A percentile compares a stretch with the other conserved stretches of the same genome.
These are phyloP conservation scores for Cryptosporidium sp. DNA, from an alignment of 169 alveolate species.

Conservation along the genomic window DNA sequence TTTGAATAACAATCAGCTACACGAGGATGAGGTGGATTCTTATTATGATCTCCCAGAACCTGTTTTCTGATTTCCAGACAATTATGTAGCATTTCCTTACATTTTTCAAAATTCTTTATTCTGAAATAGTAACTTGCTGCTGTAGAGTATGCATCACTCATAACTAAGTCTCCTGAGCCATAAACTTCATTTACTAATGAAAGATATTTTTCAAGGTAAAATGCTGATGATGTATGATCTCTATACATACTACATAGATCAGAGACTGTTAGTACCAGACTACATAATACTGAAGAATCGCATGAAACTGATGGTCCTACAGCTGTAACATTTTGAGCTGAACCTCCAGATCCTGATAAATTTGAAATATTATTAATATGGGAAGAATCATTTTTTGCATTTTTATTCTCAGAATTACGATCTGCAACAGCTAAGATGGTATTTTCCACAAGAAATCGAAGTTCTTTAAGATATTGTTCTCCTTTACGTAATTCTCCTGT, in stretches of 20 bases:
- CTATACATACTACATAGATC: conserved; percentile 80
- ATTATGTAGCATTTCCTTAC: conserved; percentile 47
- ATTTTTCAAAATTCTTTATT: conserved; percentile 37
- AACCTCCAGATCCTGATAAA: not conserved
- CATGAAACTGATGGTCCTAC: conserved; percentile 79
- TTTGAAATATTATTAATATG: not conserved
- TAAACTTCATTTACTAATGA: conserved; percentile 68
- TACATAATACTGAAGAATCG: conserved; percentile 79
- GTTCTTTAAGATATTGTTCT: conserved; percentile 81
- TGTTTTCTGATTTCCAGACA: conserved; percentile 70
- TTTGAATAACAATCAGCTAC: conserved; percentile 88
- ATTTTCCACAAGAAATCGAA: conserved; percentile 85
- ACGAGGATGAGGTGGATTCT: conserved; percentile 81
- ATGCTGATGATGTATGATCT: conserved; percentile 77
- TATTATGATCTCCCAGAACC: conserved; percentile 58
- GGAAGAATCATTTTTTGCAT: conserved; percentile 26
- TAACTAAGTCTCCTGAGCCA: conserved; percentile 75
- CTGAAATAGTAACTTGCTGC: conserved; percentile 78
- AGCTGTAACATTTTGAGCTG: conserved; percentile 1
- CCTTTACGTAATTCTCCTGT: conserved; percentile 84
- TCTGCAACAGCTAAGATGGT: conserved; percentile 82
- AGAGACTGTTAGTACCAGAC: conserved; percentile 78
- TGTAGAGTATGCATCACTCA: conserved; percentile 77
- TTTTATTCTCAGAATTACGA: conserved; percentile 42
- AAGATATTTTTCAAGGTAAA: conserved; percentile 77